phyloP scores from a whole-genome alignment of 768 basidiomycete genomes.

The Paxillus involutus region DNA sequence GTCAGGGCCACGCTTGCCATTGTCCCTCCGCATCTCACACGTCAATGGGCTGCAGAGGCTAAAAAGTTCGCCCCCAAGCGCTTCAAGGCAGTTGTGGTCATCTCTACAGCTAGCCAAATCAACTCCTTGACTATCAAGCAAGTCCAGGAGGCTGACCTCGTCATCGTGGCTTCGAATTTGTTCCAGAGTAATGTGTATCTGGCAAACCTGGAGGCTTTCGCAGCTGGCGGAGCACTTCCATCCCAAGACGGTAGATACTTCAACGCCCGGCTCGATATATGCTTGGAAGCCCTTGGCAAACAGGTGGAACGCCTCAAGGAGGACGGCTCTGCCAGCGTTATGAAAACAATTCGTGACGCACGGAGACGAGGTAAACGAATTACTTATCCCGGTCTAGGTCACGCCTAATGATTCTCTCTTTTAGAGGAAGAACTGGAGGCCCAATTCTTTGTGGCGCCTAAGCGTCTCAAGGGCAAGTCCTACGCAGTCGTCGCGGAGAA shows the following conservation, averaged over 20 bases:
- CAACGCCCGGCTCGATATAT: slow-evolving; percentile 73
- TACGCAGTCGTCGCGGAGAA: slow-evolving; percentile 62
- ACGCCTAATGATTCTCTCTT: slow-evolving; percentile 7
- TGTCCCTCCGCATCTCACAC: slow-evolving; percentile 87
- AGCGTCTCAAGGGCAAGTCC: slow-evolving; percentile 73
- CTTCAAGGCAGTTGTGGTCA: slow-evolving; percentile 52
- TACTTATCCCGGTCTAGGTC: not conserved
- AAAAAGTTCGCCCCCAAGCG: slow-evolving; percentile 65
- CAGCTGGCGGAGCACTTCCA: slow-evolving; percentile 68
- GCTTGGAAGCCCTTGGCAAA: slow-evolving; percentile 51
- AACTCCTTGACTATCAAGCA: slow-evolving; percentile 73
- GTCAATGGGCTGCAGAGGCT: slow-evolving; percentile 89
- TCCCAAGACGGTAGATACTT: slow-evolving; percentile 86
- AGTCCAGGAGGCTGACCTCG: slow-evolving; percentile 78
- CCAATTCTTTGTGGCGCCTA: slow-evolving; percentile 45
- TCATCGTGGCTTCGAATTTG: slow-evolving; percentile 84
- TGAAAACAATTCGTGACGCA: slow-evolving; percentile 62
- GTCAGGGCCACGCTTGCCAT: slow-evolving; percentile 80
- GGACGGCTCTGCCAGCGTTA: slow-evolving; percentile 61
- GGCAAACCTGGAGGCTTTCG: slow-evolving; percentile 71
- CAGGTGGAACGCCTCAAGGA: slow-evolving; percentile 72
- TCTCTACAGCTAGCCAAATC: slow-evolving; percentile 68
- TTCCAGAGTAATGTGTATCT: slow-evolving; percentile 78
- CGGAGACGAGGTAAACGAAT: slow-evolving; percentile 54
- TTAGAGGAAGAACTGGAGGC: slow-evolving; percentile 54